Evolutionary conservation across 2,329 filamentous ascomycete genomes (phyloP).

Genomic region (Ramularia endophylla): DNA sequence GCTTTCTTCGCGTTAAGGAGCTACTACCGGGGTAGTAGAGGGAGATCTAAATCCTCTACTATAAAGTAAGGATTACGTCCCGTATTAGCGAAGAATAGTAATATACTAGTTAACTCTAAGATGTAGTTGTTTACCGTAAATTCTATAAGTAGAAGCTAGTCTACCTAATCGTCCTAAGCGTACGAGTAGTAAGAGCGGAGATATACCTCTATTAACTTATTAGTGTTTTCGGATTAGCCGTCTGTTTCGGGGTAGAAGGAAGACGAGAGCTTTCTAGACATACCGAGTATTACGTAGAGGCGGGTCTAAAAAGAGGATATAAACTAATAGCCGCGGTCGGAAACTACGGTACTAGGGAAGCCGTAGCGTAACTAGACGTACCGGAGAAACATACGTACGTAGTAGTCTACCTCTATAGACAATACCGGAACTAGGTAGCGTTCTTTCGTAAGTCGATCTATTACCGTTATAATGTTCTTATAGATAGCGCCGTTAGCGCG

Average conservation of each 20-base stretch:
- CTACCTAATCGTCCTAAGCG: too few species aligned
- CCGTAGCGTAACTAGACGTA: neutral
- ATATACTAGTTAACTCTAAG: constrained; percentile 1
- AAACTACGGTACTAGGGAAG: neutral
- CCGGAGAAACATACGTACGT: too few species aligned
- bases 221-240: constrained; percentile 1
- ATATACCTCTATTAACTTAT: constrained; percentile 1
- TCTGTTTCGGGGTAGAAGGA: neutral
- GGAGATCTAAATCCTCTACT: neutral
- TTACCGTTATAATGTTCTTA: neutral
- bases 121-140: too few species aligned
- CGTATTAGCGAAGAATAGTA: constrained; percentile 1
- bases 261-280: neutral
- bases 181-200: neutral
- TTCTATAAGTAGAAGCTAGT: too few species aligned
- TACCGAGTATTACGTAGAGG: neutral
- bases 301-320: neutral
- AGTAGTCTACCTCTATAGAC: neutral
- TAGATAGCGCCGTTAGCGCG: neutral
- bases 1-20: too few species aligned
- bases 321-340: neutral
- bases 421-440: neutral
- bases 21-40: too few species aligned
- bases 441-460: neutral
- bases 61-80: neutral